Evolutionary conservation across 2,329 filamentous ascomycete genomes (phyloP).

Genomic region (Helicocarpus griseus): DNA sequence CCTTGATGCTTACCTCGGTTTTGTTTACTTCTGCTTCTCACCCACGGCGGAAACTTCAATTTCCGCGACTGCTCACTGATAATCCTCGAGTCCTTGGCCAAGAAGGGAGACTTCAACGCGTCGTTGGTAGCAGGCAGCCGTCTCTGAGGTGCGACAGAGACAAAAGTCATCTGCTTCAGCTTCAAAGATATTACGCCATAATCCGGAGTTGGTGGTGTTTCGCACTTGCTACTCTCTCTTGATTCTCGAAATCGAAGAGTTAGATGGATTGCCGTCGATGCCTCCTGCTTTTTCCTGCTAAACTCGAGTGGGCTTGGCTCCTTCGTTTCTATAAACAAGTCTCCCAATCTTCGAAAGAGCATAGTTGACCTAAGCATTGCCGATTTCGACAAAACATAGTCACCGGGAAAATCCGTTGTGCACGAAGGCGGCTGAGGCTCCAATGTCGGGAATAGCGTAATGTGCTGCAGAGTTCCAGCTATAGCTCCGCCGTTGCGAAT

Average conservation of each 20-base stretch:
- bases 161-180: constrained; percentile 4
- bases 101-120: constrained; percentile 1
- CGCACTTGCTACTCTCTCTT: not conserved
- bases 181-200: constrained; percentile 2
- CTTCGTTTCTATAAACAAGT: constrained; percentile 1
- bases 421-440: constrained; percentile 5
- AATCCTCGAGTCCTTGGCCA: constrained; percentile 1
- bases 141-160: constrained; percentile 6
- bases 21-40: not conserved
- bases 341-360: not conserved
- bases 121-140: constrained; percentile 3
- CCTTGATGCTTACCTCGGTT: not conserved
- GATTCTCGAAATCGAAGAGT: constrained; percentile 1
- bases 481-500: not conserved
- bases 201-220: not conserved
- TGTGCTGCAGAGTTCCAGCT: not conserved
- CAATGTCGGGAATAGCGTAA: constrained; percentile 5
- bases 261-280: constrained; percentile 3
- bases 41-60: constrained; percentile 6
- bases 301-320: constrained; percentile 6
- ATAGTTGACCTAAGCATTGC: not conserved
- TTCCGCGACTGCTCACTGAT: constrained; percentile 3
- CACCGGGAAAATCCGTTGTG: constrained; percentile 6
- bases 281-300: not conserved
- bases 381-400: constrained; percentile 1